A percentile compares a stretch with the other conserved stretches of the same genome.
phyloP scores from a whole-genome alignment of 306 rosid genomes.

The Chamaecrista fasciculata region DNA sequence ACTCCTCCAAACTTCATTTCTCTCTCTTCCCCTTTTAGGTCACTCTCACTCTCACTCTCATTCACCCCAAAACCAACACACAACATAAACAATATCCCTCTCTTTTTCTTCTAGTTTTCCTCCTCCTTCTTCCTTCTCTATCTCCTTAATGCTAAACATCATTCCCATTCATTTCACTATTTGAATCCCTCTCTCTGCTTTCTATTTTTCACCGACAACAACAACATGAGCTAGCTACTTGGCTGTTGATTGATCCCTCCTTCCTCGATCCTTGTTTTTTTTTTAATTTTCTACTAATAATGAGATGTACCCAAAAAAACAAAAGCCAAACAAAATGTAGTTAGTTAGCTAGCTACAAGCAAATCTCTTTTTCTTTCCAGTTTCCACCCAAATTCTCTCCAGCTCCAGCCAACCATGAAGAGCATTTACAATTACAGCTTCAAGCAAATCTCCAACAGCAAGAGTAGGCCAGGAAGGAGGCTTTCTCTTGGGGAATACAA shows the following conservation, averaged over 20 bases:
- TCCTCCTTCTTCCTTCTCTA: background rate
- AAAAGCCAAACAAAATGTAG: slow-evolving; percentile 42
- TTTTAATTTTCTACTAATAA: too few species aligned
- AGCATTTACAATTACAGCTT: slow-evolving; percentile 54
- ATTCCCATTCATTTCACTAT: background rate
- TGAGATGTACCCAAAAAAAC: background rate
- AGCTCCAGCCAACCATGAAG: slow-evolving; percentile 57
- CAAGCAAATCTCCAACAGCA: slow-evolving; percentile 59
- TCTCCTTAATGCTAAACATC: background rate
- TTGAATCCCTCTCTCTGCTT: too few species aligned
- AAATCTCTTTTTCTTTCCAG: too few species aligned
- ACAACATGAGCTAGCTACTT: slow-evolving; percentile 15
- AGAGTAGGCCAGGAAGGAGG: slow-evolving; percentile 54
- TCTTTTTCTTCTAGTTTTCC: too few species aligned
- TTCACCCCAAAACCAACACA: too few species aligned
- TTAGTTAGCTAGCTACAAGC: slow-evolving; percentile 35
- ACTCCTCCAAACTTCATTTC: background rate
- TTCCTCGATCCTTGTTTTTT: background rate
- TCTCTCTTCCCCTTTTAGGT: background rate
- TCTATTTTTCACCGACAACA: too few species aligned
- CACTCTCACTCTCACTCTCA: too few species aligned
- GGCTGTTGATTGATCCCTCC: background rate
- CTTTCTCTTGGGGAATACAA: slow-evolving; percentile 86
- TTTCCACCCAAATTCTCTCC: too few species aligned
- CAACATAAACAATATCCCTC: background rate